Evolutionary conservation across 768 basidiomycete species (phyloP).

Genomic region (Lentinula boryana): DNA sequence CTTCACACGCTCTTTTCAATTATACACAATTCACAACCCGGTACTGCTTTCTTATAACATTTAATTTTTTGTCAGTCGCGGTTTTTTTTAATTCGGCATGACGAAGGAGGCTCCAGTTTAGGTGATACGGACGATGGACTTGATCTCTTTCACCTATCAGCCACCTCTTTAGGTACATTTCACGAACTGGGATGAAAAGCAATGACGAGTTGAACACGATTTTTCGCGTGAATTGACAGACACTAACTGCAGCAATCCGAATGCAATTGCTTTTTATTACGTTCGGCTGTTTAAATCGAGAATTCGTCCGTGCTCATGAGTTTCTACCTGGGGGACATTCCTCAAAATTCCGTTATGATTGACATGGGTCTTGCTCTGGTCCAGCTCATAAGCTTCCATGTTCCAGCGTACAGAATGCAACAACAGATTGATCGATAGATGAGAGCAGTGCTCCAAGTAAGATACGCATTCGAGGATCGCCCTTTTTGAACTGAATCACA

Average conservation of each 20-base stretch:
- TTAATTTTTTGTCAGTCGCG: constrained; percentile 1
- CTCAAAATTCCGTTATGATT: neutral
- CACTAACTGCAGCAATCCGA: too few relatives aligned
- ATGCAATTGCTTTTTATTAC: neutral
- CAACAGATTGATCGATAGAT: neutral
- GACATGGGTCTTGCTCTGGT: neutral
- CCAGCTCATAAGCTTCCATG: neutral
- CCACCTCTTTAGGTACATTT: neutral
- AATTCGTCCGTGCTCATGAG: neutral
- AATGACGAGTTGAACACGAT: constrained; percentile 1
- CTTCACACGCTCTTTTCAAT: neutral
- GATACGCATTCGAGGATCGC: neutral
- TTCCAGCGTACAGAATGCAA: neutral
- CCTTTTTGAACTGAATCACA: neutral
- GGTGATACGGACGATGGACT: constrained; percentile 2
- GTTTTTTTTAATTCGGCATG: neutral
- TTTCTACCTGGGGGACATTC: neutral
- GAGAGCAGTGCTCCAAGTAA: neutral
- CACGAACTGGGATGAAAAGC: constrained; percentile 5
- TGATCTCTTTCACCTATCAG: neutral
- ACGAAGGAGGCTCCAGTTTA: neutral
- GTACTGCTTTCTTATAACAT: constrained; percentile 5
- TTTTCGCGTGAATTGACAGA: neutral
- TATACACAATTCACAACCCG: neutral
- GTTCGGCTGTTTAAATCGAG: neutral